These are phyloP conservation scores for Candida caryicola DNA, from an alignment of 805 yeast genomes.

Conservation along the genomic window DNA sequence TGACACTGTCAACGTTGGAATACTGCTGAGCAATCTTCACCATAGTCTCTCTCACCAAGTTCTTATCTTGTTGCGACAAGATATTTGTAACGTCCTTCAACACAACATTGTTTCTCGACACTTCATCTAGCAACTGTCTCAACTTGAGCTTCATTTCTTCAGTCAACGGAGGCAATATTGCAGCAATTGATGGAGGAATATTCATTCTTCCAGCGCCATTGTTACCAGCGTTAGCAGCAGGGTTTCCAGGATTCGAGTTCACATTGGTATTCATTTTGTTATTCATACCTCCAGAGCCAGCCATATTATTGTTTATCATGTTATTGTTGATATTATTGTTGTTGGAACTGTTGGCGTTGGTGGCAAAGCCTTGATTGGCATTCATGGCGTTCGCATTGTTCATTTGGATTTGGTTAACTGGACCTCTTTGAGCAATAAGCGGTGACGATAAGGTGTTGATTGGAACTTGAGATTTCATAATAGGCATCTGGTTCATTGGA, in stretches of 20 bases:
- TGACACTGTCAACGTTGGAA: constrained; percentile 68
- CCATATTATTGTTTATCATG: not conserved
- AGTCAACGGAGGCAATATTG: constrained; percentile 38
- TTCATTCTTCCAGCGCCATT: not conserved
- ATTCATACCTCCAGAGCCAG: not conserved
- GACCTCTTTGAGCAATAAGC: constrained; percentile 15
- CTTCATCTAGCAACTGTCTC: constrained; percentile 65
- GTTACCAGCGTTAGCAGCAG: constrained; percentile 3
- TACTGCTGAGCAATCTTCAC: constrained; percentile 56
- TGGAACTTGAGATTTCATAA: constrained; percentile 15
- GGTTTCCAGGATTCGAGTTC: constrained; percentile 1
- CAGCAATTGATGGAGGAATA: constrained; percentile 4
- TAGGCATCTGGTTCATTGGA: constrained; percentile 9
- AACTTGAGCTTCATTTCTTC: constrained; percentile 64
- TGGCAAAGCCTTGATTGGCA: constrained; percentile 1
- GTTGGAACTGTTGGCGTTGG: not conserved
- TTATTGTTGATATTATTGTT: no score
- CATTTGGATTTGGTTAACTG: constrained; percentile 6
- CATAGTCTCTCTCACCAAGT: constrained; percentile 53
- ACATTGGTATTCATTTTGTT: not conserved
- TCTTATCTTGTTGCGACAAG: constrained; percentile 63
- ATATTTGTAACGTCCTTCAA: constrained; percentile 63
- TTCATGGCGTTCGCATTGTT: constrained; percentile 3
- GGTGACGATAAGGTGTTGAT: constrained; percentile 18
- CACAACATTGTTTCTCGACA: constrained; percentile 61